phyloP scores from a whole-genome alignment of 352 stramenopile genomes.

The Thalassiosira hispida region DNA sequence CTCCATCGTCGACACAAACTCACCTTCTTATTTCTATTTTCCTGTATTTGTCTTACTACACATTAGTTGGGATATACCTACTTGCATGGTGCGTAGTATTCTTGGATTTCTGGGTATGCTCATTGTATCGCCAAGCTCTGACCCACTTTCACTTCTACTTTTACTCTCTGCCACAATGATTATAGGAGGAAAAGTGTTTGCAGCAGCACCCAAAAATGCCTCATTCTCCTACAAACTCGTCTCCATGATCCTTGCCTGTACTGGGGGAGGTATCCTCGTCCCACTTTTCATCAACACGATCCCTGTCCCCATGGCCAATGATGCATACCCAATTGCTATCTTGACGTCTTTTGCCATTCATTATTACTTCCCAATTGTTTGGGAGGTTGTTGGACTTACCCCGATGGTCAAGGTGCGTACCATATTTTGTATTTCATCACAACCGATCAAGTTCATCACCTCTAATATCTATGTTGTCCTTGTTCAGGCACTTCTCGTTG shows the following conservation, averaged over 20 bases:
- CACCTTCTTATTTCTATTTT: constrained; percentile 10
- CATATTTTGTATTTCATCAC: constrained; percentile 14
- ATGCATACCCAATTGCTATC: constrained; percentile 80
- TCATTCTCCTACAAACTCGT: constrained; percentile 77
- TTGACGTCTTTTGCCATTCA: constrained; percentile 69
- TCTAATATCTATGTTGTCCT: not conserved
- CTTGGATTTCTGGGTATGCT: not conserved
- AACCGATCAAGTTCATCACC: not conserved
- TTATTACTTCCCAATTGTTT: constrained; percentile 73
- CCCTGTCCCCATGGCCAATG: constrained; percentile 73
- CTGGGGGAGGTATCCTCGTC: constrained; percentile 80
- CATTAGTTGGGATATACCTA: constrained; percentile 67
- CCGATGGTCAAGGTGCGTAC: constrained; percentile 58
- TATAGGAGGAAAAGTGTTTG: constrained; percentile 72
- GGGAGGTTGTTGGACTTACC: constrained; percentile 71
- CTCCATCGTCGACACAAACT: not conserved
- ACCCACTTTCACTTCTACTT: not conserved
- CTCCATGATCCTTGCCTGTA: constrained; percentile 73
- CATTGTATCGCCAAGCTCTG: not conserved
- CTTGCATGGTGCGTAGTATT: constrained; percentile 53
- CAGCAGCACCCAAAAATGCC: constrained; percentile 32
- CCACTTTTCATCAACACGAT: constrained; percentile 79
- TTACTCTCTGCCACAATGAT: constrained; percentile 6
- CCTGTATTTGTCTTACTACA: not conserved
- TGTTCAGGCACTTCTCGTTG: constrained; percentile 44